Base-by-base conservation (phyloP, 2,329 filamentous ascomycete genomes). In the Microsporum canis region DNA sequence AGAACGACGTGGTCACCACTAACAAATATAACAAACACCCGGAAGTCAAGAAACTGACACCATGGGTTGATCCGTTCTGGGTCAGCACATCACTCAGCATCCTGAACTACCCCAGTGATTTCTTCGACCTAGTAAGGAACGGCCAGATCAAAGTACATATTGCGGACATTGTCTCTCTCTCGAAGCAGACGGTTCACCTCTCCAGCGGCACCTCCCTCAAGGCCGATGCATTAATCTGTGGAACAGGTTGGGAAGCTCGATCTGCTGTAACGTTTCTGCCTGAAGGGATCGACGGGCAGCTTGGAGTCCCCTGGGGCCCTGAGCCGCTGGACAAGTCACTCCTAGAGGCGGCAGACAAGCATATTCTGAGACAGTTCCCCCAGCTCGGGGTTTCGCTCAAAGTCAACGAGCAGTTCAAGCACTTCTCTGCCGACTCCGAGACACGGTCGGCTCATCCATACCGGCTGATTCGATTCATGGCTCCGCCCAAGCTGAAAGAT, bases 51-150 rank as follows among this genome's bases (percentile, higher is more conserved):
- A 78, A 79, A 61, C 67, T 81, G 56, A 75, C 76, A 64, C 77
- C 77, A 0, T 79, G 77, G 72, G 69, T 73, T 60, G 70, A 68
- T 33, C 71, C 72, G 0, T 78, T 80, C 66, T 86, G 82, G 78
- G 78, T 80, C 5, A 83, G 80, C 1, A 79, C 77, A 8, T 78
- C 77, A 0, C 74, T 86, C 36, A 81, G 80, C 55, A 85, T 87
- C 34, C 74, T 84, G 61, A 87, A 86, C 67, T 87, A 83, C 65
- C 76, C 77, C 0, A 78, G 75, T 2, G 75, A 82, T 64, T 79
- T 86, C 66, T 82, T 84, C 67, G 79, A 82, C 4, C 71, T 84
- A 10, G 76, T 88, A 8, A 75, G 75, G 51, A 69, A 76, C 3
- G 80, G 81, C 2, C 76, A 73, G n/a, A 79, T 87, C 38, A 75